Evolutionary conservation across 768 basidiomycete species (phyloP).

Genomic region (Tylopilus rubrobrunneus): DNA sequence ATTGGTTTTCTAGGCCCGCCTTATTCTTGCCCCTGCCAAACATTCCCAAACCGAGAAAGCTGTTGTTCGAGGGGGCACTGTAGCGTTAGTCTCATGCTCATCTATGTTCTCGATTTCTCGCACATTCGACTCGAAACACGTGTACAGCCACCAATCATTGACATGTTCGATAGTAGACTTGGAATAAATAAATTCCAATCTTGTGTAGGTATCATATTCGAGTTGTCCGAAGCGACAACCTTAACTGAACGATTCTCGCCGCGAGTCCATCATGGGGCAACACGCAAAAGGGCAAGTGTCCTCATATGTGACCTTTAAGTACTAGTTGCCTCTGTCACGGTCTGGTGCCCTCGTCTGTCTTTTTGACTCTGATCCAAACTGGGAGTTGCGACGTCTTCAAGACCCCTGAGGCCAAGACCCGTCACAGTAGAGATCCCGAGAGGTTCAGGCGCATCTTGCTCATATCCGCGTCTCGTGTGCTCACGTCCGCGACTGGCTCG

Average conservation of each 20-base stretch:
- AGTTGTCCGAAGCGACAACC: too few relatives aligned
- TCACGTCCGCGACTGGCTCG: constrained; percentile 11
- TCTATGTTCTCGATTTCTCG: not conserved
- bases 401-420: constrained; percentile 25
- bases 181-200: too few relatives aligned
- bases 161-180: too few relatives aligned
- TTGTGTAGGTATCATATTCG: too few relatives aligned
- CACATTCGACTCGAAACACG: not conserved
- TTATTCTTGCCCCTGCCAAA: constrained; percentile 29
- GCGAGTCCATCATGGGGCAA: too few relatives aligned
- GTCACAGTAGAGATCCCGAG: constrained; percentile 24
- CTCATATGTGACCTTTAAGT: too few relatives aligned
- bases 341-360: constrained; percentile 9
- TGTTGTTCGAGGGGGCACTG: constrained; percentile 35
- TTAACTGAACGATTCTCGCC: too few relatives aligned
- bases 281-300: too few relatives aligned
- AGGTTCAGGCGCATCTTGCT: constrained; percentile 7
- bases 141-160: not conserved
- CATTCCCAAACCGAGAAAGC: constrained; percentile 33
- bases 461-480: not conserved
- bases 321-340: not conserved
- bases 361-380: constrained; percentile 10
- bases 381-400: constrained; percentile 16
- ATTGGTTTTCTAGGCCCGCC: constrained; percentile 31
- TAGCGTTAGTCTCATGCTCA: not conserved